Evolutionary conservation across 192 early-diverging fungal species (phyloP).

Genomic region (Umbelopsis sp.): DNA sequence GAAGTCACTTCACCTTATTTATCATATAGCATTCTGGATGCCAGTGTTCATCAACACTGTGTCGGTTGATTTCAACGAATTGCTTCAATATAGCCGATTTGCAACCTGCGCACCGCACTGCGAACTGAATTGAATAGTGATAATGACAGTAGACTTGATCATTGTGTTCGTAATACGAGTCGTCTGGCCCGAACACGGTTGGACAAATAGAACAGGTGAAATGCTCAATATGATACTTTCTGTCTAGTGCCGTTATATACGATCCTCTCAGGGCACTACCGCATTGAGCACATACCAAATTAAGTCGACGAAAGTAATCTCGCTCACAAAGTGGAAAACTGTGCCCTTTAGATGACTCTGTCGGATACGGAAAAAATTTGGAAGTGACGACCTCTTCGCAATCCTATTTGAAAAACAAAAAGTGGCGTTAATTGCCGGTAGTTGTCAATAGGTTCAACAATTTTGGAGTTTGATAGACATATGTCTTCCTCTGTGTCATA

Average conservation of each 20-base stretch:
- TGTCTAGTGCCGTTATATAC: constrained; percentile 90
- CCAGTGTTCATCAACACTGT: constrained; percentile 86
- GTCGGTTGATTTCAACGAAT: constrained; percentile 92
- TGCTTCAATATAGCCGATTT: constrained; percentile 93
- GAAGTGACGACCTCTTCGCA: constrained; percentile 79
- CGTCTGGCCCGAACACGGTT: constrained; percentile 93
- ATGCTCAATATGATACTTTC: constrained; percentile 98
- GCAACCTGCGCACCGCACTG: constrained; percentile 93
- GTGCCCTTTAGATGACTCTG: constrained; percentile 60
- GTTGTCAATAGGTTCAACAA: background rate
- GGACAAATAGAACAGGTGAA: constrained; percentile 95
- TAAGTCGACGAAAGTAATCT: constrained; percentile 87
- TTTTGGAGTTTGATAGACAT: too few species aligned
- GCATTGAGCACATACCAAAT: constrained; percentile 87
- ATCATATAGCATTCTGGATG: constrained; percentile 99
- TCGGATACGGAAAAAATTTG: constrained; percentile 87
- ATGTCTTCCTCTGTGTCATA: background rate
- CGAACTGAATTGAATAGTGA: constrained; percentile 91
- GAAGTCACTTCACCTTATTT: constrained; percentile 73
- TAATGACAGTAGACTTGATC: constrained; percentile 92
- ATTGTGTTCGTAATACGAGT: constrained; percentile 96
- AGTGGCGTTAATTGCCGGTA: background rate
- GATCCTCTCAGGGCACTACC: constrained; percentile 87
- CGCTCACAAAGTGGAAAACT: constrained; percentile 79
- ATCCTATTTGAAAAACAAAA: constrained; percentile 53